Evolutionary conservation across 768 basidiomycete species (phyloP), one percentile per base, ranked within the genome.

Genomic region (Lentinula edodes): DNA sequence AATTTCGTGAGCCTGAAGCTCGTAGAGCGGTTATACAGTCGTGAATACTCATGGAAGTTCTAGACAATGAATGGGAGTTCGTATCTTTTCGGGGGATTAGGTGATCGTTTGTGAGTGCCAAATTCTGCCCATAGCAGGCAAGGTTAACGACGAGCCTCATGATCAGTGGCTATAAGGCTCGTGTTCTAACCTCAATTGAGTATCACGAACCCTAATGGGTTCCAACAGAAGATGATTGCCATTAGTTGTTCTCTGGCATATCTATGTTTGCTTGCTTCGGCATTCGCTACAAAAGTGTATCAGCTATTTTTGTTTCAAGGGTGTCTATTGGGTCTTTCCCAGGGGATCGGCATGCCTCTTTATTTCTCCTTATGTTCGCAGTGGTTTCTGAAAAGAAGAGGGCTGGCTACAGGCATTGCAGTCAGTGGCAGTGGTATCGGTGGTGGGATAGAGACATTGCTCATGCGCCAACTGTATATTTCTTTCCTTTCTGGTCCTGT

Each of bases 341-440:
- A 63, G 16, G 65, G 64, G 6, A 62, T 66, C 13, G 54, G 61
- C 13, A 74, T 72, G 73, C 72, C 61, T 20, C 66, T 65, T 28
- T 74, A 70, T 65, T 71, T 66, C 56, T 68, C 74, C 1, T 70
- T 76, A 13, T 72, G 73, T 20, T 65, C 73, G 0, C 76, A 74
- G 38, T 75, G 73, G 68, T 74, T 76, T 62, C 69, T 66, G 43
- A 68, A 67, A 59, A 67, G 62, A 32, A 71, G 71, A 5, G 74
- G 73, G 8, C 63, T 74, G 5, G 71, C 76, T 12, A 75, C 73
- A 16, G 74, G 72, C 41, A 64, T 75, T 46, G 74, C 75, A 8
- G 73, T 74, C 56, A 68, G 68, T 0, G 71, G 69, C 34, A 68
- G 67, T 28, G 75, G 72, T 6, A 63, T 73, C n/a, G 72, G 73